Percentiles rank a stretch among this genome's conserved stretches.
phyloP scores from a whole-genome alignment of 1,284 basidiomycete species.

The Pseudozyma pruni region DNA sequence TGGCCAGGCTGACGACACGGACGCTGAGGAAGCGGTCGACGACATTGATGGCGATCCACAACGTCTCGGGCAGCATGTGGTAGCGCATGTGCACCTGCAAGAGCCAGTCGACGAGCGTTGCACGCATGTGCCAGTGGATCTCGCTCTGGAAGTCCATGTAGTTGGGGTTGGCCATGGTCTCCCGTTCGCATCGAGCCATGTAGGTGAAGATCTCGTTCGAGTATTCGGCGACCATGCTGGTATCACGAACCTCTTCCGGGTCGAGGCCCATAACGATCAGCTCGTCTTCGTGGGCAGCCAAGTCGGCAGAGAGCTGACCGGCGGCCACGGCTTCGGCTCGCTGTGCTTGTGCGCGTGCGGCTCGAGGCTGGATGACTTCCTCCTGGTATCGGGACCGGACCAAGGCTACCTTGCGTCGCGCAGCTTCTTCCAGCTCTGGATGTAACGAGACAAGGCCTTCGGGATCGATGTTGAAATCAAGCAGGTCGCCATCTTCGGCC shows the following conservation, averaged over 20 bases:
- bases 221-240: conserved; percentile 98
- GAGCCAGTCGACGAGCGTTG: conserved; percentile 71
- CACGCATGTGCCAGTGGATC: conserved; percentile 80
- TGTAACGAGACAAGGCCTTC: conserved; percentile 62
- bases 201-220: conserved; percentile 96
- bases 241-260: conserved; percentile 80
- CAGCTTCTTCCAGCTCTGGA: conserved; percentile 59
- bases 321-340: conserved; percentile 51
- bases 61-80: conserved; percentile 77
- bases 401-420: conserved; percentile 56
- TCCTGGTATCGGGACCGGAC: conserved; percentile 59
- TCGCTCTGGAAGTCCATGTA: conserved; percentile 96
- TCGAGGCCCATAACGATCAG: conserved; percentile 65
- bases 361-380: conserved; percentile 54
- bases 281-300: conserved; percentile 64
- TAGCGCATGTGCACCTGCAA: conserved; percentile 76
- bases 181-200: conserved; percentile 79
- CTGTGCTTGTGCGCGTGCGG: conserved; percentile 51
- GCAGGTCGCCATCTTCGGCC: conserved; percentile 45
- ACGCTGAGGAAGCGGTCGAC: conserved; percentile 76
- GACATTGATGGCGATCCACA: conserved; percentile 77
- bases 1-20: conserved; percentile 74
- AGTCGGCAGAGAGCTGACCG: conserved; percentile 54
- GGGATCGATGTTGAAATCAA: conserved; percentile 62
- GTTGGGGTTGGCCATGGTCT: conserved; percentile 88